Base-by-base conservation (phyloP, 768 basidiomycete genomes). In the Coprinopsis marcescibilis region DNA sequence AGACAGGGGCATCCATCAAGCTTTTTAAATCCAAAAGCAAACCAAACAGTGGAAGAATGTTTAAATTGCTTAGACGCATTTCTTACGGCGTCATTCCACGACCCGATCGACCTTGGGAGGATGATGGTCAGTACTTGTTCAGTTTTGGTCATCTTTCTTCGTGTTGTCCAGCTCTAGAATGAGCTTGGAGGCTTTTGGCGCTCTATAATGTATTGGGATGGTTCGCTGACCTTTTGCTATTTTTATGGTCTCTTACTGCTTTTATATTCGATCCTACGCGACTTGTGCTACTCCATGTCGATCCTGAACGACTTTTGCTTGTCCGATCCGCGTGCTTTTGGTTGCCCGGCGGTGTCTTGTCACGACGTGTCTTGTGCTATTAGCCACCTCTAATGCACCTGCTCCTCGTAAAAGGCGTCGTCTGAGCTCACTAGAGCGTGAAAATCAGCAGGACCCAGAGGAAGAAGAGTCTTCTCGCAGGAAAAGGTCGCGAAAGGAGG, bases 371-470 rank as follows among this genome's bases (percentile, higher is more conserved):
- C 45, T 42, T 36, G 52, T 27, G 12, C 27, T 46, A 32, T 30
- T 56, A 89, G 85, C 83, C 23, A 85, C 86, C 1, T 86, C 85
- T 20, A 84, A 78, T 56, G 84, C 85, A 2, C 85, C 85, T 0
- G 76, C 76, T 37, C 78, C 77, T 29, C 80, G 79, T 21, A 71
- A 73, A 17, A 88, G 87, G 65, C 80, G 86, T 53, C 76, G 79
- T 33, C 56, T 78, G 57, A 82, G 80, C 67, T 65, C 65, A 20
- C 62, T 69, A 19, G 74, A 75, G 43, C 63, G 65, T 48, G 67
- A 74, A 52, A 35, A 65, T 50, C 68, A 63, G 13, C 67, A 67
- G 10, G 65, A 65, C n/a, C 17, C 29, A 3, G 70, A 73, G 37
- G 70, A 65, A 26, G 33, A 26, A 20, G 69, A 69, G 44, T 58